Conservation (phyloP, 139 green algal species). For the Volvox africanus region DNA sequence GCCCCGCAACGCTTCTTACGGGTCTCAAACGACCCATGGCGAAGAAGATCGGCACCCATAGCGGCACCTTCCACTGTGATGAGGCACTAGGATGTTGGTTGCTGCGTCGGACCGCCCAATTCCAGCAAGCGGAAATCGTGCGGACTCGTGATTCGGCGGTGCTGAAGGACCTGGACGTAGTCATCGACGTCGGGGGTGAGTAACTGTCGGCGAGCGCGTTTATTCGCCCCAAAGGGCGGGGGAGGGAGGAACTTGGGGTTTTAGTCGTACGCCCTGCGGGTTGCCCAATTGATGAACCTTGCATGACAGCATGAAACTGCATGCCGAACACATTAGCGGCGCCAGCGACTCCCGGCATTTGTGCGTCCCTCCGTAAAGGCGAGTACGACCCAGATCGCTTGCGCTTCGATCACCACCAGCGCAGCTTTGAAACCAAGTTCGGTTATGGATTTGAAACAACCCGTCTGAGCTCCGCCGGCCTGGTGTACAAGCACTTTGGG, state of each 20-base stretch:
- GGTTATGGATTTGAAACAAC: slow-evolving; percentile 79
- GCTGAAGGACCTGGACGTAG: slow-evolving; percentile 82
- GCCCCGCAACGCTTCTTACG: not conserved
- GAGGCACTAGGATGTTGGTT: slow-evolving; percentile 96
- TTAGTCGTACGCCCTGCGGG: no score
- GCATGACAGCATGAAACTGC: no score
- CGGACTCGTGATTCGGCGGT: slow-evolving; percentile 85
- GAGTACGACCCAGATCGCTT: slow-evolving; percentile 77
- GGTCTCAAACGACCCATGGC: slow-evolving; percentile 51
- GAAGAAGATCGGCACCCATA: slow-evolving; percentile 89
- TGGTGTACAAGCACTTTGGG: slow-evolving; percentile 89
- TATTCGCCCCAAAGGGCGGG: no score
- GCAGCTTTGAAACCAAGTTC: slow-evolving; percentile 78
- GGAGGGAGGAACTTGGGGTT: no score
- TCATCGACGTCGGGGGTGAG: slow-evolving; percentile 93
- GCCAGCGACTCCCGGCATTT: no score
- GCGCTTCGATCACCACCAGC: slow-evolving; percentile 96
- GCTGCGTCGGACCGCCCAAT: slow-evolving; percentile 76
- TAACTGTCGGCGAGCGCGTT: not conserved
- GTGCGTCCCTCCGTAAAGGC: slow-evolving; percentile 50
- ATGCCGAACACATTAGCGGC: no score
- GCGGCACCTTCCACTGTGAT: slow-evolving; percentile 97
- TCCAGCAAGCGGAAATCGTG: slow-evolving; percentile 74
- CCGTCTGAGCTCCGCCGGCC: slow-evolving; percentile 72
- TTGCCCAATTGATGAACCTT: no score